A percentile compares a stretch with the other conserved stretches of the same genome.
Conservation (phyloP, 352 stramenopile species). For the Phytophthora sansomeana region DNA sequence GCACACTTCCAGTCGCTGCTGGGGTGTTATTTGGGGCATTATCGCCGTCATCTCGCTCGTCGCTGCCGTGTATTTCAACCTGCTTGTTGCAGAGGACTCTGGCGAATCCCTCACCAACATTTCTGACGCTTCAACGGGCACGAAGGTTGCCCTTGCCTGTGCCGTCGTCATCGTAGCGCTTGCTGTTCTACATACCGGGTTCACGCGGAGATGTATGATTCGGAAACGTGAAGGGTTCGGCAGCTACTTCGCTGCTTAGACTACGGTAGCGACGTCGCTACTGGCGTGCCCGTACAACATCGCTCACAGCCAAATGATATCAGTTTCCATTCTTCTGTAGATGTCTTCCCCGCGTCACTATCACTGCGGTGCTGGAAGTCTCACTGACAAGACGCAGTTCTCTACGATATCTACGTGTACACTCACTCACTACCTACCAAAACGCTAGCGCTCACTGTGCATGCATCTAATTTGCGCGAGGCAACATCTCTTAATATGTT, state of each 20-base stretch:
- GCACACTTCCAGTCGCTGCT: constrained; percentile 91
- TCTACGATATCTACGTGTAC: constrained; percentile 21
- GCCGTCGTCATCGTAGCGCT: constrained; percentile 60
- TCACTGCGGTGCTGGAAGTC: neutral
- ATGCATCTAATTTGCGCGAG: constrained; percentile 19
- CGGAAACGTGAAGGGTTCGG: constrained; percentile 47
- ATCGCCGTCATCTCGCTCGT: constrained; percentile 80
- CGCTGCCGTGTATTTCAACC: constrained; percentile 86
- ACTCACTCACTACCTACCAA: constrained; percentile 14
- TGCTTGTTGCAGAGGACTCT: constrained; percentile 72
- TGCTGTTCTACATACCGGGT: constrained; percentile 67
- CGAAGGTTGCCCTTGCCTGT: constrained; percentile 60
- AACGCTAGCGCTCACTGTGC: constrained; percentile 16
- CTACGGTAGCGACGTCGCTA: neutral
- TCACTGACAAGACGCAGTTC: neutral
- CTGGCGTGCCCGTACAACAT: neutral
- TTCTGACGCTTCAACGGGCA: constrained; percentile 63
- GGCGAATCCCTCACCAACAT: constrained; percentile 57
- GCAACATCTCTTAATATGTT: neutral
- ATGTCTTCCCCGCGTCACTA: constrained; percentile 12
- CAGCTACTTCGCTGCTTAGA: constrained; percentile 44
- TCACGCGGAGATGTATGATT: constrained; percentile 81
- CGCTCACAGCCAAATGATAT: constrained; percentile 13
- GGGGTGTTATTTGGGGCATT: constrained; percentile 89
- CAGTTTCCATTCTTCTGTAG: constrained; percentile 1